A percentile compares a stretch with the other conserved stretches of the same genome.
Evolutionary conservation across 1,139 yeast genomes (phyloP).

Genomic region (Lodderomyces elongisporus): DNA sequence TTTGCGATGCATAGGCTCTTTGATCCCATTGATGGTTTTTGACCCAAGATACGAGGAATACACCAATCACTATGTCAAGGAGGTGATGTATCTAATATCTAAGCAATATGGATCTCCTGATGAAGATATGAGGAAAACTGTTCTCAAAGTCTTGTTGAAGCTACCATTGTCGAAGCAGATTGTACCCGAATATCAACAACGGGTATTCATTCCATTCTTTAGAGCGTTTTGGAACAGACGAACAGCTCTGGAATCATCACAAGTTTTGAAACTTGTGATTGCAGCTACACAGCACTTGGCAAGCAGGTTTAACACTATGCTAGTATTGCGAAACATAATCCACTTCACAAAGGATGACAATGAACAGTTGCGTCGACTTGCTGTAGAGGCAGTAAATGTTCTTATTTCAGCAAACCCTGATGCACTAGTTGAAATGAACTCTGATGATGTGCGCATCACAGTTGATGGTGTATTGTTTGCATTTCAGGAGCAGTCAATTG

Average conservation of each 20-base stretch:
- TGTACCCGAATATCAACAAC: conserved; percentile 26
- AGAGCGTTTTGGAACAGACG: conserved; percentile 75
- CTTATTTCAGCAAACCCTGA: conserved; percentile 26
- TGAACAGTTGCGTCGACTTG: conserved; percentile 75
- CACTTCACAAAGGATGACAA: conserved; percentile 72
- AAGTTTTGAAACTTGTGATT: conserved; percentile 53
- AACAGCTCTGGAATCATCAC: conserved; percentile 50
- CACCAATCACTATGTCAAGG: conserved; percentile 72
- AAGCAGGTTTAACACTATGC: conserved; percentile 60
- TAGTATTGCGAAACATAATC: conserved; percentile 54
- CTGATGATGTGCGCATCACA: conserved; percentile 53
- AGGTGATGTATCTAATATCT: conserved; percentile 59
- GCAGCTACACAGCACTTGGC: conserved; percentile 72
- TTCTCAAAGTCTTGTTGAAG: conserved; percentile 39
- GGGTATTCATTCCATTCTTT: conserved; percentile 61
- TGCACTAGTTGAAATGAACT: conserved; percentile 33
- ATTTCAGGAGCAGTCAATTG: conserved; percentile 68
- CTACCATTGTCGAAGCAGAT: conserved; percentile 31
- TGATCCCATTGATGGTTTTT: conserved; percentile 78
- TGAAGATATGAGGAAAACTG: conserved; percentile 81
- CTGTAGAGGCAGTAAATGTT: conserved; percentile 57
- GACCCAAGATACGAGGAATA: conserved; percentile 56
- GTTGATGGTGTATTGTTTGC: conserved; percentile 83
- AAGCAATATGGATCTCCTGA: conserved; percentile 81
- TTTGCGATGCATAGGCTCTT: conserved; percentile 70